phyloP scores from a whole-genome alignment of 306 rosid genomes.

The Malus fusca region DNA sequence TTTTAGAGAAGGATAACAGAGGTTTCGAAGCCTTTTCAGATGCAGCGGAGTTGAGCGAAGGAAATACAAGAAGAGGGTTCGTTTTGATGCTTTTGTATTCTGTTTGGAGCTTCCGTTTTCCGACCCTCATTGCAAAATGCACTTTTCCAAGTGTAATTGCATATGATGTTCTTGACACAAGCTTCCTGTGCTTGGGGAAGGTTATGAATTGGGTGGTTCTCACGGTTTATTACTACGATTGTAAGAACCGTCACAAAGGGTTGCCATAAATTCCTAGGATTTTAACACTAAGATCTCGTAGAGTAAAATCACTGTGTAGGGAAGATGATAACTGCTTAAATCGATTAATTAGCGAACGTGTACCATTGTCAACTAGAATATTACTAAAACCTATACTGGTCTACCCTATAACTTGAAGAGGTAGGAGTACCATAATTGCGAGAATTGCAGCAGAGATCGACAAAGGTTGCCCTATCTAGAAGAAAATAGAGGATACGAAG shows the following conservation, averaged over 20 bases:
- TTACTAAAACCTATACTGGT: no score
- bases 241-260: neutral
- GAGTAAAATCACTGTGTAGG: no score
- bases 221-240: slow-evolving; percentile 5
- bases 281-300: neutral
- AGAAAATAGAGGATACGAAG: no score
- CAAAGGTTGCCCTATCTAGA: no score
- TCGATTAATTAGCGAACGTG: no score
- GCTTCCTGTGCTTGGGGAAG: neutral
- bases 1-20: neutral
- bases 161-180: neutral
- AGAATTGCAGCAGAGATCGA: no score
- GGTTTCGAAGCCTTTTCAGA: neutral
- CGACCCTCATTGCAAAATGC: neutral
- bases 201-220: slow-evolving; percentile 1
- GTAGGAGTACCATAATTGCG: no score
- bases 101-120: neutral
- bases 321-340: no score
- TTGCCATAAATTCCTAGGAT: neutral
- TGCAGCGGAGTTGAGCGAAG: neutral
- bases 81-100: neutral
- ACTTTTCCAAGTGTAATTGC: neutral
- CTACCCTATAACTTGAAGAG: no score
- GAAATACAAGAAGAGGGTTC: neutral
- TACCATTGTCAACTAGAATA: no score